Percentiles rank a stretch among this genome's conserved stretches.
Evolutionary conservation across 768 basidiomycete species (phyloP).

Genomic region (Lanmaoa rubissima): DNA sequence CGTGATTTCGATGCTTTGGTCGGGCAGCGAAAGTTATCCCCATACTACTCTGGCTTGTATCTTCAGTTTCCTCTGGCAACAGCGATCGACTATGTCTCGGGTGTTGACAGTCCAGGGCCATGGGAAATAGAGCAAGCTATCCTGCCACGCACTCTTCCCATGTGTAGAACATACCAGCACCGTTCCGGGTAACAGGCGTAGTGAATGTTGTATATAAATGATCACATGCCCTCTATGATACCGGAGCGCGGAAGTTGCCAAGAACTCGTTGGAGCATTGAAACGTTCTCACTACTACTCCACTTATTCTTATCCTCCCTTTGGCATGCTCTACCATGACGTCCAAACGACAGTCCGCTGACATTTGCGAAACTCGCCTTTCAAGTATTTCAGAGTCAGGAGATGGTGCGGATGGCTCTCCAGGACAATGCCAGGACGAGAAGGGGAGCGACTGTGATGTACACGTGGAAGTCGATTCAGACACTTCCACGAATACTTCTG

Average conservation of each 20-base stretch:
- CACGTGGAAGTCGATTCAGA: constrained; percentile 25
- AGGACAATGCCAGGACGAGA: constrained; percentile 8
- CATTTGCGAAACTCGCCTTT: constrained; percentile 1
- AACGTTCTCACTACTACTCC: not conserved
- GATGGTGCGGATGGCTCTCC: not conserved
- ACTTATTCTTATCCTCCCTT: not conserved
- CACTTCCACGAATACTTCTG: constrained; percentile 57
- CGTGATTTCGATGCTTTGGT: not conserved
- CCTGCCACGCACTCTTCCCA: not conserved
- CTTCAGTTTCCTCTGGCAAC: not conserved
- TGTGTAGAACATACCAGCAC: not conserved
- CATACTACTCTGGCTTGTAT: not conserved
- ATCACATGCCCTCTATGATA: not conserved
- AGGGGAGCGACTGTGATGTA: constrained; percentile 9
- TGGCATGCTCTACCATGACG: constrained; percentile 16
- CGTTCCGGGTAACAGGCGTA: not conserved
- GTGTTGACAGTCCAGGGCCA: not conserved
- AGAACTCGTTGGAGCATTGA: constrained; percentile 6
- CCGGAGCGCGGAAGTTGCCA: not conserved
- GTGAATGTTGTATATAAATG: constrained; percentile 8
- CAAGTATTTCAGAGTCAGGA: constrained; percentile 10
- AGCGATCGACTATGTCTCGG: not conserved
- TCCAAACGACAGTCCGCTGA: constrained; percentile 10
- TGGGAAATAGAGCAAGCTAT: too few relatives aligned
- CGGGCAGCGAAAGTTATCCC: not conserved